Base-by-base conservation (phyloP, 768 basidiomycete genomes). In the Leccinum broughii region DNA sequence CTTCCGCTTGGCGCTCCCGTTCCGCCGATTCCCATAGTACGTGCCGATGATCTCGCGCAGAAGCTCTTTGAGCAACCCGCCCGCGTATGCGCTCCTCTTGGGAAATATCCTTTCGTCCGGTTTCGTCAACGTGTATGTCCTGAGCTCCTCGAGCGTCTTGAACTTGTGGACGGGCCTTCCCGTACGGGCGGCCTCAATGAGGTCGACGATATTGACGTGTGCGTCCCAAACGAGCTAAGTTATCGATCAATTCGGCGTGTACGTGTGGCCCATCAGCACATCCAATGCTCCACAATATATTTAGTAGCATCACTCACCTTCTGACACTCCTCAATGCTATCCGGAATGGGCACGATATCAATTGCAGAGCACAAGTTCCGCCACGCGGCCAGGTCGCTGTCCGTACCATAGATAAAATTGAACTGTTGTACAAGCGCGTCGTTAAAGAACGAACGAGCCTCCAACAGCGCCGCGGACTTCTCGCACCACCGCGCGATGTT, bases 121-220 rank as follows among this genome's bases (percentile, higher is more conserved):
- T 66, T 17, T 2, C 41, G 9, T 2, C 14, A 15, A 58, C 0
- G 72, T 76, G 37, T 75, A 76, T 8, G 20, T 1, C 7, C 63
- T 66, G 1, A 76, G 70, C 5, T 65, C 54, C 0, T 50, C 48
- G 28, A 71, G 65, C 0, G 66, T 62, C 9, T 17, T 2, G 56
- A 77, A 77, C 6, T 35, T 50, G 0, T 11, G 51, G 6, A 76
- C 69, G 6, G 57, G 54, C 0, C 56, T 20, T 5, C 65, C 61
- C 1, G 62, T 62, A 15, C 56, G 54, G 2, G 34, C 58, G 0
- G 64, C 56, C 20, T 73, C 60, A 20, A 76, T 49, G 41, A 77
- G 66, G 51, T 77, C 72, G 24, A 73, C 64, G 4, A 76, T 64
- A 48, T 77, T 75, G 50, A 77, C 68, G 13, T 71, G 66, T 1